phyloP scores from a whole-genome alignment of 257 asterid genomes.

The Capsicum pubescens region DNA sequence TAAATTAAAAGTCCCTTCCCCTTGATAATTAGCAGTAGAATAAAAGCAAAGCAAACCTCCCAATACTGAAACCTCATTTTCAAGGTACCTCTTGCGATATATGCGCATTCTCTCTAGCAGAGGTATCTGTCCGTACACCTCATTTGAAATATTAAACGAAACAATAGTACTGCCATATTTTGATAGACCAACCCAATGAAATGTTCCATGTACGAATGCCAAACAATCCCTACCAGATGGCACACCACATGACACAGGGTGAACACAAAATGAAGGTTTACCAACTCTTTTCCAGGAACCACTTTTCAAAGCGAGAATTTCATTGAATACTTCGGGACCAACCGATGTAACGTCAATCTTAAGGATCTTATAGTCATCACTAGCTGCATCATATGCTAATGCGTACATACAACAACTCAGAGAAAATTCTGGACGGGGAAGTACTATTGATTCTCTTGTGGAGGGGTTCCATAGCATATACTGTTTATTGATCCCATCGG shows the following conservation, averaged over 20 bases:
- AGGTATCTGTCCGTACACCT: not conserved
- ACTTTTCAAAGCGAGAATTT: not conserved
- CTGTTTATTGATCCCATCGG: too few relatives aligned
- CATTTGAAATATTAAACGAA: not conserved
- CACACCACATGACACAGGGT: too few relatives aligned
- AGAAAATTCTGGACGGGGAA: too few relatives aligned
- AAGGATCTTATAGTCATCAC: not conserved
- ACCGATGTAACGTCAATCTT: too few relatives aligned
- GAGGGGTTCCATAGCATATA: constrained; percentile 4
- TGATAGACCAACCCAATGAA: not conserved
- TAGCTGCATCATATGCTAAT: not conserved
- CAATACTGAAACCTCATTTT: not conserved
- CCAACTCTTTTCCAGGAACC: not conserved
- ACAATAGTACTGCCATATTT: not conserved
- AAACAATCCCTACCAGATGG: not conserved
- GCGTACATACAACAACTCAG: too few relatives aligned
- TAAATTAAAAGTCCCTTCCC: not conserved
- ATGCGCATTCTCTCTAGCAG: not conserved
- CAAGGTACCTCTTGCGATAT: too few relatives aligned
- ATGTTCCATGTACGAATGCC: not conserved
- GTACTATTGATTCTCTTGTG: not conserved
- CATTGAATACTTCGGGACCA: not conserved
- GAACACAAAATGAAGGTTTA: not conserved
- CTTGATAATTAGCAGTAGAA: not conserved
- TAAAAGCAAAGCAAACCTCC: not conserved